Percentiles rank a stretch among this genome's conserved stretches.
These are phyloP conservation scores for Lotus japonicus DNA, from an alignment of 306 rosid genomes.

Conservation along the genomic window DNA sequence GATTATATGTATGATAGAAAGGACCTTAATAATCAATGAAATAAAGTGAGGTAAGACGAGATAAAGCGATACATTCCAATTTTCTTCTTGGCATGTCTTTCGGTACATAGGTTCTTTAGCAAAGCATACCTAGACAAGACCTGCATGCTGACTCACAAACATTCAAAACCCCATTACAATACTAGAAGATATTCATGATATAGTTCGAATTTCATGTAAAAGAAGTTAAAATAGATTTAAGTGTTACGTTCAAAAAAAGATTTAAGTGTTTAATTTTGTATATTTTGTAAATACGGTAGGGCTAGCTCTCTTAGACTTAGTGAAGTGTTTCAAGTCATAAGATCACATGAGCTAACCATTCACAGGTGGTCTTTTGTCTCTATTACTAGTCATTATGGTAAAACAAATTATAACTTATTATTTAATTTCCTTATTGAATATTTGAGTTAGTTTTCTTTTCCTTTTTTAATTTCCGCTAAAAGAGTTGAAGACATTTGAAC, in stretches of 20 bases:
- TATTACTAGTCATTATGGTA: neutral
- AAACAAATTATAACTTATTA: neutral
- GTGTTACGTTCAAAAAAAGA: too few relatives aligned
- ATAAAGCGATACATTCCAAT: slow-evolving; percentile 46
- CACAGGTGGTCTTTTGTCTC: too few relatives aligned
- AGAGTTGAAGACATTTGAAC: neutral
- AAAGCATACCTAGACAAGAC: slow-evolving; percentile 46
- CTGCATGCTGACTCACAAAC: slow-evolving; percentile 19
- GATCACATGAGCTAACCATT: too few relatives aligned
- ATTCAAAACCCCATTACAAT: neutral
- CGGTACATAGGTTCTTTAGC: slow-evolving; percentile 41
- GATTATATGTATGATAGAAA: neutral
- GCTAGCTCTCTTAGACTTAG: too few relatives aligned
- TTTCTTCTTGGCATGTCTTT: slow-evolving; percentile 44
- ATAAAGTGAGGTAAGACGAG: slow-evolving; percentile 36
- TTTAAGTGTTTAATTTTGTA: too few relatives aligned
- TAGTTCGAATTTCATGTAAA: neutral
- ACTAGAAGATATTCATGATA: neutral
- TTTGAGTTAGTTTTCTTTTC: slow-evolving; percentile 8
- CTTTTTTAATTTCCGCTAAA: neutral
- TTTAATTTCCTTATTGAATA: neutral
- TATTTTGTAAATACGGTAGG: too few relatives aligned
- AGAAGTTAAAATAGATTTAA: too few relatives aligned
- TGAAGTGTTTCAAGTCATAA: too few relatives aligned
- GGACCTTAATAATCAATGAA: neutral